Evolutionary conservation across 1,284 basidiomycete genomes (phyloP), one percentile per base, ranked within the genome.

Genomic region (Testicularia cyperi): DNA sequence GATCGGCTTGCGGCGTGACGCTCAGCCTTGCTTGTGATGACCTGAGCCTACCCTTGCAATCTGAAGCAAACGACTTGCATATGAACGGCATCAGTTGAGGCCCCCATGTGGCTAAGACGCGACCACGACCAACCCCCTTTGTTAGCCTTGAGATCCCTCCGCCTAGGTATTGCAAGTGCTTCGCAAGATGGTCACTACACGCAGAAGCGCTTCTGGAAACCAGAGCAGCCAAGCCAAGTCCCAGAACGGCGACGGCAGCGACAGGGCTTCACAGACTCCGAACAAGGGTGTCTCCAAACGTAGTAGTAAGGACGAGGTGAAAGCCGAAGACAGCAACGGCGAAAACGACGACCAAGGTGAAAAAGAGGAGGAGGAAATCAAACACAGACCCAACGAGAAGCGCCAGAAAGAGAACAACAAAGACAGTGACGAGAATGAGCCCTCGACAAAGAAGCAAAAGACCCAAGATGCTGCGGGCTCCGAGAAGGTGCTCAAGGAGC

Each of bases 161-260:
- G 3, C n/a, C 29, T n/a, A 16, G 18, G 16, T n/a, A 2, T 26
- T 10, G 20, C 8, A 10, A 2, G 7, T n/a, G 9, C 32, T 22
- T n/a, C n/a, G 18, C 27, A 37, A 10, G 19, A 60, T 60, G 56
- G 56, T 60, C 28, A 27, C 49, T 8, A 60, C 56, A 28, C 38
- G 49, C 8, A 41, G 49, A 32, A 37, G 38, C 29, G 47, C 44
- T 7, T 47, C 55, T 15, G 44, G 37, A 13, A 24, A 42, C 18
- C 38, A 57, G 5, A 44, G 38, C 18, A 28, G 38, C 4, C 23
- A 47, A n/a, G 33, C 31, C 32, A 28, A 45, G 12, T 13, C n/a
- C n/a, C n/a, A n/a, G n/a, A n/a, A n/a, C n/a, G n/a, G n/a, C n/a
- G n/a, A n/a, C n/a, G n/a, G n/a, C n/a, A n/a, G n/a, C n/a, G n/a